phyloP scores from a whole-genome alignment of 306 rosid genomes.

The Vicia villosa region DNA sequence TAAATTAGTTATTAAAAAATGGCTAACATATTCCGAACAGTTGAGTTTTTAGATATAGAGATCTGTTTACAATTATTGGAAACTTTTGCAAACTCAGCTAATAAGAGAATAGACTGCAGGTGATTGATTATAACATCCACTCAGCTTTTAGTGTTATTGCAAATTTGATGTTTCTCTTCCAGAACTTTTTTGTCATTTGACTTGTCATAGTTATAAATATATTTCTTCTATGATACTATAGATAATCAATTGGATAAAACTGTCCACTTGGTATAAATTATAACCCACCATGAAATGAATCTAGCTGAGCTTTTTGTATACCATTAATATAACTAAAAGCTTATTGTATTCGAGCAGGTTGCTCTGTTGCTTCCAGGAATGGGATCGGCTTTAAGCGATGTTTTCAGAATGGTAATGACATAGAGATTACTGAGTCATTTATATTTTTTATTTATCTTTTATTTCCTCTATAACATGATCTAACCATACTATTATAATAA shows the following conservation, averaged over 20 bases:
- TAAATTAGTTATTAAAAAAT: too few relatives aligned
- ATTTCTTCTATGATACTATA: neutral
- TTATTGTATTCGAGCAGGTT: conserved; percentile 58
- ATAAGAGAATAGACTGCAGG: too few relatives aligned
- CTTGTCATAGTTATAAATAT: too few relatives aligned
- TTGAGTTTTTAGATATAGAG: too few relatives aligned
- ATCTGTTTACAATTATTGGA: too few relatives aligned
- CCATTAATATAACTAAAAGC: conserved; percentile 22
- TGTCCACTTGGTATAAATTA: neutral
- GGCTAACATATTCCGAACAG: too few relatives aligned
- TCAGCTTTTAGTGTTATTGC: neutral
- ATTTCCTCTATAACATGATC: conserved; percentile 29
- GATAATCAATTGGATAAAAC: conserved; percentile 13
- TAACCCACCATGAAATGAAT: neutral
- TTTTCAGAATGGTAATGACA: conserved; percentile 75
- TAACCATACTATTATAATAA: conserved; percentile 9
- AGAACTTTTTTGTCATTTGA: too few relatives aligned
- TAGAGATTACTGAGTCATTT: neutral
- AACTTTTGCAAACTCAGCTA: too few relatives aligned
- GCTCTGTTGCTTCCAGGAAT: conserved; percentile 93
- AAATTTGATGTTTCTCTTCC: too few relatives aligned
- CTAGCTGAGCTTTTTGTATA: neutral
- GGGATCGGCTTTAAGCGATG: conserved; percentile 77
- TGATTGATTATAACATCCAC: too few relatives aligned
- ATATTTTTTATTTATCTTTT: conserved; percentile 8